Evolutionary conservation across 2,329 filamentous ascomycete species (phyloP).

Genomic region (Microascus cirrosus): DNA sequence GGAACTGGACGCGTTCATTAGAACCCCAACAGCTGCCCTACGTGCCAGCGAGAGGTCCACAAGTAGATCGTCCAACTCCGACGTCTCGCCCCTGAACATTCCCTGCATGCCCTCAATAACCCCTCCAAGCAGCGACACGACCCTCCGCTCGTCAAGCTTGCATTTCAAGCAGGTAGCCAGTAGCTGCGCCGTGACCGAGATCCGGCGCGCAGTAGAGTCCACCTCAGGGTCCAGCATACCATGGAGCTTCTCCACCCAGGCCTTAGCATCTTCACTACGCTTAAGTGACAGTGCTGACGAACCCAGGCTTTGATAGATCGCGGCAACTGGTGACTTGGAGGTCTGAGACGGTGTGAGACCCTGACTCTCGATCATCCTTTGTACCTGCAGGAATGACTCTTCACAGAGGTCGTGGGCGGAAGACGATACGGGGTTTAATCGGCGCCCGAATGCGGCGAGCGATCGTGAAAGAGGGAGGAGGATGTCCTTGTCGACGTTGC

Average conservation of each 20-base stretch:
- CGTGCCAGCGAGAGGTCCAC: slow-evolving; percentile 43
- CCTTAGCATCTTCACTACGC: slow-evolving; percentile 35
- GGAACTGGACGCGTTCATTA: slow-evolving; percentile 16
- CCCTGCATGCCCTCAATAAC: slow-evolving; percentile 46
- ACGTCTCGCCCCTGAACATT: slow-evolving; percentile 44
- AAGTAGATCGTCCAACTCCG: slow-evolving; percentile 51
- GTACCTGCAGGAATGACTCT: slow-evolving; percentile 18
- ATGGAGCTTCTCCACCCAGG: slow-evolving; percentile 41
- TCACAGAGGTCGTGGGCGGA: slow-evolving; percentile 24
- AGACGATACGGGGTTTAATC: slow-evolving; percentile 26
- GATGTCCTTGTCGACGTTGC: slow-evolving; percentile 52
- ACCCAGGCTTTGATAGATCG: slow-evolving; percentile 42
- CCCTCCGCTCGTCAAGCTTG: slow-evolving; percentile 18
- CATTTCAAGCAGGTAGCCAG: slow-evolving; percentile 42
- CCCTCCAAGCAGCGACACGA: slow-evolving; percentile 30
- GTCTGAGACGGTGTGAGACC: slow-evolving; percentile 20
- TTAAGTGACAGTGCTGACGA: slow-evolving; percentile 33
- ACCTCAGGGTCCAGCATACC: slow-evolving; percentile 21
- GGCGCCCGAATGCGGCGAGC: slow-evolving; percentile 47
- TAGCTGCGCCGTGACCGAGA: slow-evolving; percentile 41
- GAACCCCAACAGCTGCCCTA: slow-evolving; percentile 38
- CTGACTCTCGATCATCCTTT: slow-evolving; percentile 20
- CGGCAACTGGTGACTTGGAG: slow-evolving; percentile 30
- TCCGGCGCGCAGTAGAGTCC: slow-evolving; percentile 37
- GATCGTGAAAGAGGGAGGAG: slow-evolving; percentile 55